These are phyloP conservation scores for Penicillium goetzii DNA, from an alignment of 495 filamentous ascomycete species.

Conservation along the genomic window DNA sequence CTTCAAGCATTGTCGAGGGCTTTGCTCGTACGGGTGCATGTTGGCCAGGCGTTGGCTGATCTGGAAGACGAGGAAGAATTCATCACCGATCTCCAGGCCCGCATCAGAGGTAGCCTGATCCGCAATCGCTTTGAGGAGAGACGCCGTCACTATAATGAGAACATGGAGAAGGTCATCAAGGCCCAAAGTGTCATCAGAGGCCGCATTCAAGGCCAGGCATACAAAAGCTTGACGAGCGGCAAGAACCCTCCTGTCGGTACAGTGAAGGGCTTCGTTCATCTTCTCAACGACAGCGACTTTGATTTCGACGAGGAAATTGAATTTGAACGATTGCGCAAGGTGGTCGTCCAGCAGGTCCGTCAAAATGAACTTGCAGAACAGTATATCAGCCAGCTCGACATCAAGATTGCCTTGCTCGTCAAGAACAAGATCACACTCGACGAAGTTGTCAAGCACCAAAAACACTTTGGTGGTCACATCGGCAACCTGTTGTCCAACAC, in stretches of 20 bases:
- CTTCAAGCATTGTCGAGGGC: conserved; percentile 78
- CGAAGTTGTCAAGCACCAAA: conserved; percentile 96
- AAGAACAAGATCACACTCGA: conserved; percentile 99
- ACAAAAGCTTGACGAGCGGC: conserved; percentile 93
- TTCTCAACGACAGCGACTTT: conserved; percentile 97
- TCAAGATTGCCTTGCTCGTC: conserved; percentile 97
- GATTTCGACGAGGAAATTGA: conserved; percentile 99
- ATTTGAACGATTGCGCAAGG: conserved; percentile 89
- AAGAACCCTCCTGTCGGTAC: conserved; percentile 97
- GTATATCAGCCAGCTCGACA: conserved; percentile 96
- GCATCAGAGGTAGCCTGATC: conserved; percentile 72
- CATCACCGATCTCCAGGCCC: conserved; percentile 74
- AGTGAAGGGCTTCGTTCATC: conserved; percentile 95
- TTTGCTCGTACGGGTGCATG: conserved; percentile 71
- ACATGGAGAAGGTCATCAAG: conserved; percentile 99
- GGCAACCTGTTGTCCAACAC: conserved; percentile 84
- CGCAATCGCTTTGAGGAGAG: conserved; percentile 79
- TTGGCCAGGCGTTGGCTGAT: conserved; percentile 70
- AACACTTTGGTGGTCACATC: conserved; percentile 91
- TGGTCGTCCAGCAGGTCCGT: conserved; percentile 93
- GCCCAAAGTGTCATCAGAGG: conserved; percentile 94
- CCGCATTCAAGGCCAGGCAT: conserved; percentile 94
- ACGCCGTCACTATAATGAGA: conserved; percentile 84
- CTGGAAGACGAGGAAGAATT: conserved; percentile 80
- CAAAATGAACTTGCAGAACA: conserved; percentile 97